Percentiles rank a stretch among this genome's conserved stretches.
Evolutionary conservation across 148 eudicot species (phyloP).

Genomic region (Talinum fruticosum): DNA sequence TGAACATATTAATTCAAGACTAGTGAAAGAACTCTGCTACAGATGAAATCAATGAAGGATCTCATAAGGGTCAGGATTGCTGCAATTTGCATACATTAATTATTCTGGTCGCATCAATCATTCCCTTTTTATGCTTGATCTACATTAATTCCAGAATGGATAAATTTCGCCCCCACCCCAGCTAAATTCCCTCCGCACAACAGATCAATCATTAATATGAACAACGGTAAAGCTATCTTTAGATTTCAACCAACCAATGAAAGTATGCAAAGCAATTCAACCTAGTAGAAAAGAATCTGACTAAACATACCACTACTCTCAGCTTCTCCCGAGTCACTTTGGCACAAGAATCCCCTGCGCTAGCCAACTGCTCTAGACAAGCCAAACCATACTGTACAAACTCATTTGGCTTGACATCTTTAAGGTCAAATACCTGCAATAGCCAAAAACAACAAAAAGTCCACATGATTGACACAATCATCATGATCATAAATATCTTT

Average conservation of each 20-base stretch:
- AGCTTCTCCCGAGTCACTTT: conserved; percentile 70
- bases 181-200: neutral
- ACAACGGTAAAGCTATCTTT: neutral
- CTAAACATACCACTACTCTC: conserved; percentile 76
- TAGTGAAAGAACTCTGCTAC: no score
- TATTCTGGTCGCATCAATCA: conserved; percentile 5
- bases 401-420: conserved; percentile 70
- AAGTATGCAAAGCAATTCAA: neutral
- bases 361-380: conserved; percentile 85
- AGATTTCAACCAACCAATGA: neutral
- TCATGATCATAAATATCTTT: neutral
- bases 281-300: neutral
- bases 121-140: neutral
- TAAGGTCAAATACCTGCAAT: conserved; percentile 77
- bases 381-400: conserved; percentile 76
- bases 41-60: no score
- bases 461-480: neutral
- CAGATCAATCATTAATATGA: neutral
- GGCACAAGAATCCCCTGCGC: conserved; percentile 66
- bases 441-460: conserved; percentile 9
- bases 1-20: no score
- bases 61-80: neutral
- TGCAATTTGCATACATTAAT: neutral
- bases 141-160: neutral
- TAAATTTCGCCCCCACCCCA: neutral